Evolutionary conservation across 139 green algal genomes (phyloP).

Genomic region (Volvox africanus): DNA sequence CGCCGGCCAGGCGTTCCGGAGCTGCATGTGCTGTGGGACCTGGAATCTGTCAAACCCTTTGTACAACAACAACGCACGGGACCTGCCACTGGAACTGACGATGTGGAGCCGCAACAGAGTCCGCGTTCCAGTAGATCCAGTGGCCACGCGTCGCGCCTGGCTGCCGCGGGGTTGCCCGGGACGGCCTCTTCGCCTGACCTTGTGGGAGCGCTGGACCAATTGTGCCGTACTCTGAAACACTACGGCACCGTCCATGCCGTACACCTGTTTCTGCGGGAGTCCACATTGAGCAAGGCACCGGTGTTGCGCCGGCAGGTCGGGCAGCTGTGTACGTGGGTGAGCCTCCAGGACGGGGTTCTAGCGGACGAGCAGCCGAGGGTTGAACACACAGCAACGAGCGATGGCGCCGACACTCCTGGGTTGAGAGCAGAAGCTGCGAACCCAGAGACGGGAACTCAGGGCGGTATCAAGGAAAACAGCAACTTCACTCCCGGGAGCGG

Average conservation of each 20-base stretch:
- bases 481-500: no score
- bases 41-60: conserved; percentile 37
- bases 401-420: no score
- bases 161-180: neutral
- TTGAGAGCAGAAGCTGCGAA: no score
- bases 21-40: conserved; percentile 25
- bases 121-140: neutral
- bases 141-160: neutral
- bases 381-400: no score
- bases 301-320: conserved; percentile 24
- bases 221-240: conserved; percentile 18
- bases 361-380: neutral
- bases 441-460: no score
- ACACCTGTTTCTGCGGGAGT: conserved; percentile 28
- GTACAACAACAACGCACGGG: neutral
- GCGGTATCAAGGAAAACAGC: no score
- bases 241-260: conserved; percentile 37
- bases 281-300: conserved; percentile 7
- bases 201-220: conserved; percentile 7
- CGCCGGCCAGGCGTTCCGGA: neutral
- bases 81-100: no score
- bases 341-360: neutral
- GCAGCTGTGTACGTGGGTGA: conserved; percentile 27
- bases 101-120: neutral
- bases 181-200: conserved; percentile 27